A percentile compares a stretch with the other conserved stretches of the same genome.
Conservation (phyloP, 75 land plant species). For the Sequoiadendron giganteum region DNA sequence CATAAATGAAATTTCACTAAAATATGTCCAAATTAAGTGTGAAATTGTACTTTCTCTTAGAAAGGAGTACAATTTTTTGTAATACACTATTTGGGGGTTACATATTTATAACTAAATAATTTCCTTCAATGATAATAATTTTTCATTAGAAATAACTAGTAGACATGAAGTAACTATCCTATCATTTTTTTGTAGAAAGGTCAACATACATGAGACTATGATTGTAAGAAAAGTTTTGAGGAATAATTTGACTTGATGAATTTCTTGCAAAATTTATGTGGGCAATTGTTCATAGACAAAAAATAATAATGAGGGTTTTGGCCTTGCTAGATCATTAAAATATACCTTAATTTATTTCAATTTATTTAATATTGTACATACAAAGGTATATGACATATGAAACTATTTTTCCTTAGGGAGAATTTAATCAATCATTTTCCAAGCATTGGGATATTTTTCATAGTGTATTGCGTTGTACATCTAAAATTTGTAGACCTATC, state of each 20-base stretch:
- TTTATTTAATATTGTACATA: slow-evolving; percentile 19
- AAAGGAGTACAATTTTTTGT: too few species aligned
- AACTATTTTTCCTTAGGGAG: slow-evolving; percentile 41
- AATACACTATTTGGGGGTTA: too few species aligned
- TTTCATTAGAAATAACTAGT: slow-evolving; percentile 19
- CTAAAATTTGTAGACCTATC: slow-evolving; percentile 39
- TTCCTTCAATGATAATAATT: slow-evolving; percentile 42
- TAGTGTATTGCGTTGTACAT: slow-evolving; percentile 52
- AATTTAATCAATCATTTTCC: slow-evolving; percentile 27
- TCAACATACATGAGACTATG: slow-evolving; percentile 44
- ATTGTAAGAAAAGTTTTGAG: slow-evolving; percentile 36
- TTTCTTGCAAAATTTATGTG: slow-evolving; percentile 57
- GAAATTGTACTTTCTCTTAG: too few species aligned
- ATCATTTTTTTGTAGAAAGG: slow-evolving; percentile 66
- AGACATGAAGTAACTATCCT: slow-evolving; percentile 58
- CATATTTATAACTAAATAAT: slow-evolving; percentile 49
- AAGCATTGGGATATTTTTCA: slow-evolving; percentile 61
- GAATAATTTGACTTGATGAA: slow-evolving; percentile 46
- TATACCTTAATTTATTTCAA: slow-evolving; percentile 65
- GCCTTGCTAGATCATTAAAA: slow-evolving; percentile 56
- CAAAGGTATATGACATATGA: slow-evolving; percentile 51
- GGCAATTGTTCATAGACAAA: slow-evolving; percentile 55
- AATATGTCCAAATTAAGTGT: too few species aligned
- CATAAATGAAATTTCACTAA: too few species aligned
- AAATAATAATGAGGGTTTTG: slow-evolving; percentile 54